phyloP scores from a whole-genome alignment of 2,329 filamentous ascomycete species.

The Cytospora leucostoma region DNA sequence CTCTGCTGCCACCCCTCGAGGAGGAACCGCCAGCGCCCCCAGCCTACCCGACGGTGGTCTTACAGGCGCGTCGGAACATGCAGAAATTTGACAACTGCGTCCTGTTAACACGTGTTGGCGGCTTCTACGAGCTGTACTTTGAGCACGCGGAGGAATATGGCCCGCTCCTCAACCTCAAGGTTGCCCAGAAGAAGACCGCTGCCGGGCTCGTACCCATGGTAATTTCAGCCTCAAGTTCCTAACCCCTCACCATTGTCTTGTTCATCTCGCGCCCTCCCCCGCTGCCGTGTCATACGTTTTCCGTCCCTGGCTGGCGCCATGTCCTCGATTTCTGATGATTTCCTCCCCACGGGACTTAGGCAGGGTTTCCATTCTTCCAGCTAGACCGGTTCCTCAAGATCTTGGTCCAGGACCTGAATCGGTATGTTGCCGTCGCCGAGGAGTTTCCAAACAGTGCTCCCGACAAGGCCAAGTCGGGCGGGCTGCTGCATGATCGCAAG shows the following conservation, averaged over 20 bases:
- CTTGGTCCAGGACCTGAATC: conserved; percentile 85
- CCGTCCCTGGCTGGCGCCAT: conserved; percentile 6
- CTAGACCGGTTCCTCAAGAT: conserved; percentile 91
- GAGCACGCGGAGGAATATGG: conserved; percentile 90
- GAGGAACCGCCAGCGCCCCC: conserved; percentile 50
- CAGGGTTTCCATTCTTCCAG: conserved; percentile 92
- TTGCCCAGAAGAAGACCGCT: conserved; percentile 77
- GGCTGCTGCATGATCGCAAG: conserved; percentile 78
- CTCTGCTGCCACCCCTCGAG: conserved; percentile 37
- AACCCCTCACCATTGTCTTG: neutral
- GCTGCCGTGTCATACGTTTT: conserved; percentile 26
- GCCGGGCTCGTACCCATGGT: conserved; percentile 85
- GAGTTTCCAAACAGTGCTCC: conserved; percentile 78
- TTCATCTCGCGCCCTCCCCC: conserved; percentile 9
- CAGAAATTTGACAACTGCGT: conserved; percentile 88
- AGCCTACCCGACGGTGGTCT: conserved; percentile 81
- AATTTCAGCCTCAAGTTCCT: conserved; percentile 31
- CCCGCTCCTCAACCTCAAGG: conserved; percentile 83
- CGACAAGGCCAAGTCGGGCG: conserved; percentile 72
- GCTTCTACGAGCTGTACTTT: conserved; percentile 98
- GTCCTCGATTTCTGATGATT: conserved; percentile 31
- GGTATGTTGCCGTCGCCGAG: conserved; percentile 91
- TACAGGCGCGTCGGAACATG: conserved; percentile 88
- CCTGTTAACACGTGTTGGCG: conserved; percentile 85
- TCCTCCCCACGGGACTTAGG: conserved; percentile 49